These are phyloP conservation scores for Yamadazyma membranifaciens DNA, from an alignment of 1,139 yeast genomes.

Conservation along the genomic window DNA sequence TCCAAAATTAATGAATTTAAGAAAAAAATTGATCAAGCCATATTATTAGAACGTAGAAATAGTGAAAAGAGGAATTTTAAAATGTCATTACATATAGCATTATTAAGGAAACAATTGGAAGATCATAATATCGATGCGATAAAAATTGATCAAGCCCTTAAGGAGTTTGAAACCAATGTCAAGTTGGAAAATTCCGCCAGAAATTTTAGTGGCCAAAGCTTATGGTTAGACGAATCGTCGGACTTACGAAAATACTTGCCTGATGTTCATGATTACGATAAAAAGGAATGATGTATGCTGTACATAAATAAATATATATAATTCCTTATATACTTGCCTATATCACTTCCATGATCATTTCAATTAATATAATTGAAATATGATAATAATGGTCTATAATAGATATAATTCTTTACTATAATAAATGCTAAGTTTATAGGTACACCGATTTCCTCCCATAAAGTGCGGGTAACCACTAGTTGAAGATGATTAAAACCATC, in stretches of 20 bases:
- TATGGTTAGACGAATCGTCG: conserved; percentile 59
- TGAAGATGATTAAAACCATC: conserved; percentile 3
- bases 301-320: background rate
- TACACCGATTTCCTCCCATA: no score
- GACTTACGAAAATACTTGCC: conserved; percentile 53
- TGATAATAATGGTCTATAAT: no score
- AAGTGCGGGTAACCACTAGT: conserved; percentile 8
- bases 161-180: conserved; percentile 55
- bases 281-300: conserved; percentile 15
- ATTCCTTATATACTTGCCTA: no score
- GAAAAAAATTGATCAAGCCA: conserved; percentile 47
- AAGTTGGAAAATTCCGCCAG: conserved; percentile 53
- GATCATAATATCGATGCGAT: conserved; percentile 55
- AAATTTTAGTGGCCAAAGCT: conserved; percentile 52
- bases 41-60: conserved; percentile 46
- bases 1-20: conserved; percentile 42
- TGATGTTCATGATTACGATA: conserved; percentile 58
- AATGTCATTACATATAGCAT: conserved; percentile 63
- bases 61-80: conserved; percentile 53
- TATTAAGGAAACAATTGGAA: conserved; percentile 55
- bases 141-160: conserved; percentile 49
- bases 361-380: no score
- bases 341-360: no score
- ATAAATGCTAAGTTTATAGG: no score
- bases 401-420: no score